Percentiles rank a stretch among this genome's conserved stretches.
Conservation (phyloP, 495 filamentous ascomycete genomes). For the Aspergillus bertholletiae region DNA sequence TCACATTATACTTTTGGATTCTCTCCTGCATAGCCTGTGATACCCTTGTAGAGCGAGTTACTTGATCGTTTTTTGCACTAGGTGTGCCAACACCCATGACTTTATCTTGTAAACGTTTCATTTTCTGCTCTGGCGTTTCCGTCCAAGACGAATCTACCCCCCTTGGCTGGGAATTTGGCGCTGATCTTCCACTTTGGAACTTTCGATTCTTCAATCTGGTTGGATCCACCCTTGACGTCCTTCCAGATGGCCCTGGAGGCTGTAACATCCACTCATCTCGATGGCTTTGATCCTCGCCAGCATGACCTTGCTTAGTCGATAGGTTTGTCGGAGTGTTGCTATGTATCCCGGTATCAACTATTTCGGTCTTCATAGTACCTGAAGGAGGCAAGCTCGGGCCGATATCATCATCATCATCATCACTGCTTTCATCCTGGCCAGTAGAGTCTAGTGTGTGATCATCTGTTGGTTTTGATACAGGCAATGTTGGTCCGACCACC, state of each 20-base stretch:
- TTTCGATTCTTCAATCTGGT: conserved; percentile 79
- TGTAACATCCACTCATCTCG: conserved; percentile 95
- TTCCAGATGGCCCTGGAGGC: conserved; percentile 65
- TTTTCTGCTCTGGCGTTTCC: conserved; percentile 87
- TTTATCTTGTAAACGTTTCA: conserved; percentile 73
- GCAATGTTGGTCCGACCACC: conserved; percentile 33
- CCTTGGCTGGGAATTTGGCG: conserved; percentile 36
- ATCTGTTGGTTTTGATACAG: conserved; percentile 8
- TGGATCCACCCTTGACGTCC: conserved; percentile 70
- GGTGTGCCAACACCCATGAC: conserved; percentile 65
- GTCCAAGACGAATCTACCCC: conserved; percentile 69
- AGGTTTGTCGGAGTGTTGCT: not conserved
- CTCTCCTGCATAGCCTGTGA: conserved; percentile 45
- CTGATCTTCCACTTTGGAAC: conserved; percentile 72
- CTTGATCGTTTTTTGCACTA: not conserved
- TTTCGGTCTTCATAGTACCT: conserved; percentile 20
- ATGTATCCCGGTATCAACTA: not conserved
- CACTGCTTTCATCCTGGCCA: conserved; percentile 34
- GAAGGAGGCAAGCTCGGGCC: conserved; percentile 76
- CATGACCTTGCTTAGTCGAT: conserved; percentile 18
- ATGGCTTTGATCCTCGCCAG: conserved; percentile 41
- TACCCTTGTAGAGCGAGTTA: conserved; percentile 10
- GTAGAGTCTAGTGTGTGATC: conserved; percentile 16
- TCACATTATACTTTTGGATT: conserved; percentile 58
- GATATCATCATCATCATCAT: conserved; percentile 68